Conservation (phyloP, 2,329 filamentous ascomycete species). For the Paradendryphiella salina region DNA sequence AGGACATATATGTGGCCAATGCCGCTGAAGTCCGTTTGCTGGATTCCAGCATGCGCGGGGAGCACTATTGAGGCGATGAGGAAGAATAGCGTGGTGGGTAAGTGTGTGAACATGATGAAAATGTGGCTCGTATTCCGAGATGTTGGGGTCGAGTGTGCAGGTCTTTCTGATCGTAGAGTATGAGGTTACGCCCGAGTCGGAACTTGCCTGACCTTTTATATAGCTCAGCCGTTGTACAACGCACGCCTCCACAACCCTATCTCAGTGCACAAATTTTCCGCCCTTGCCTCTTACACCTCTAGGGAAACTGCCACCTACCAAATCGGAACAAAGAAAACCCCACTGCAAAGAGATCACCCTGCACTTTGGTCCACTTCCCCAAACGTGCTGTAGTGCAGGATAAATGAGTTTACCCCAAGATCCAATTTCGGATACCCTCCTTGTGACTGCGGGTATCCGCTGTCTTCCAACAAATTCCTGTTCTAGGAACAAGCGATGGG, state of each 20-base stretch:
- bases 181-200: no score
- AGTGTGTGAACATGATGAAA: conserved; percentile 10
- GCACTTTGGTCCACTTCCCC: not conserved
- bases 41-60: conserved; percentile 20
- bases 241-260: no score
- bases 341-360: not conserved
- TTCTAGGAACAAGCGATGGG: not conserved
- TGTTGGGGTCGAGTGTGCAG: no score
- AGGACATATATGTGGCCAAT: conserved; percentile 38
- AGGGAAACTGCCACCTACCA: no score
- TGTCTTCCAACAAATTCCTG: not conserved
- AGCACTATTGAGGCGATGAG: conserved; percentile 13
- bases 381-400: not conserved
- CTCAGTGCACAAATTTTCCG: no score
- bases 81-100: conserved; percentile 14
- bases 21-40: conserved; percentile 37
- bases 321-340: not conserved
- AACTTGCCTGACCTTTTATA: no score
- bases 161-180: no score
- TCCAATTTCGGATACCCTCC: conserved; percentile 14
- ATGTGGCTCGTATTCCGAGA: not conserved
- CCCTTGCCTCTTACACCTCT: no score
- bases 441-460: not conserved
- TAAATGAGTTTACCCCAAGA: conserved; percentile 2
- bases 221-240: no score